A percentile compares a stretch with the other conserved stretches of the same genome.
Conservation (phyloP, 2,329 filamentous ascomycete genomes). For the Fusarium pseudoanthophilum region DNA sequence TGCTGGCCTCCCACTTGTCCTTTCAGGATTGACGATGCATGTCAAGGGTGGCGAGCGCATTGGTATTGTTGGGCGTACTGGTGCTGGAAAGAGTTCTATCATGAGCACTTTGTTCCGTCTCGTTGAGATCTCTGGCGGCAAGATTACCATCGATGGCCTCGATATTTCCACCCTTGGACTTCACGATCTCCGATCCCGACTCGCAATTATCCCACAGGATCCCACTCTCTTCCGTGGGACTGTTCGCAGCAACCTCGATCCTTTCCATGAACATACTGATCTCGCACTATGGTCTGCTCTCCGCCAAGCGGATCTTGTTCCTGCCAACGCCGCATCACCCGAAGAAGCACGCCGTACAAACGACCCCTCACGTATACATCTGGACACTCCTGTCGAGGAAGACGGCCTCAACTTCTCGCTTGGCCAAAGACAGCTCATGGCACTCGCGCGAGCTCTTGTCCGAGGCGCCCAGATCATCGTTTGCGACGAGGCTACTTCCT, state of each 20-base stretch:
- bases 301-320: slow-evolving; percentile 78
- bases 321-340: slow-evolving; percentile 67
- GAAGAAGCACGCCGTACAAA: slow-evolving; percentile 73
- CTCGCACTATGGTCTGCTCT: slow-evolving; percentile 82
- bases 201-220: slow-evolving; percentile 87
- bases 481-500: slow-evolving; percentile 94
- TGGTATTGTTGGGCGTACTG: slow-evolving; percentile 83
- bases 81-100: slow-evolving; percentile 85
- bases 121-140: slow-evolving; percentile 71
- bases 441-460: slow-evolving; percentile 89
- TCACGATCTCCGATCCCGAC: slow-evolving; percentile 77
- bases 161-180: slow-evolving; percentile 80
- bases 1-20: slow-evolving; percentile 75
- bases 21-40: slow-evolving; percentile 77
- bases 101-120: slow-evolving; percentile 86
- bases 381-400: slow-evolving; percentile 89
- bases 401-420: slow-evolving; percentile 97
- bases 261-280: slow-evolving; percentile 81
- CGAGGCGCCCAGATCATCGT: slow-evolving; percentile 91
- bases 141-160: slow-evolving; percentile 72
- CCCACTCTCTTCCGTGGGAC: slow-evolving; percentile 86
- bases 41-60: slow-evolving; percentile 81
- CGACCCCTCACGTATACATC: slow-evolving; percentile 77
- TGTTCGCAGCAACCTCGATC: slow-evolving; percentile 81
- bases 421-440: slow-evolving; percentile 95